Evolutionary conservation across 148 eudicot species (phyloP).

Genomic region (Diospyros lotus): DNA sequence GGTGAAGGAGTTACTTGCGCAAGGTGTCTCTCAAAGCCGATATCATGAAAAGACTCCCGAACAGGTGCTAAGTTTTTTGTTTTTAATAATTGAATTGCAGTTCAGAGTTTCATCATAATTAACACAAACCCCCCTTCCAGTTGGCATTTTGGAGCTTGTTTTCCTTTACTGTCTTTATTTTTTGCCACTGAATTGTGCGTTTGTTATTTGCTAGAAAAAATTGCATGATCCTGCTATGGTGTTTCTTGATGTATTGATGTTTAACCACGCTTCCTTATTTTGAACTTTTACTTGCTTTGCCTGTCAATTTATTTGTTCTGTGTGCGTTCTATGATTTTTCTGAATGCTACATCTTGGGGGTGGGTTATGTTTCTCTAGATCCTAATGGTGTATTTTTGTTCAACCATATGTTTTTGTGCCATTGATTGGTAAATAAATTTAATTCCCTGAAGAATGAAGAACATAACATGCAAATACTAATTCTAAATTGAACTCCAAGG

Average conservation of each 20-base stretch:
- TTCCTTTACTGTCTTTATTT: neutral
- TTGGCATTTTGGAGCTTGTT: neutral
- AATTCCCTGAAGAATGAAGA: too few species aligned
- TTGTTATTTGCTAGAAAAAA: neutral
- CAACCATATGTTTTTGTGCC: too few species aligned
- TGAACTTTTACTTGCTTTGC: neutral
- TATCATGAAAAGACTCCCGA: conserved; percentile 92
- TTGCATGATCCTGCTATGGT: neutral
- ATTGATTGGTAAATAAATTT: too few species aligned
- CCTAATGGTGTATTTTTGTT: too few species aligned
- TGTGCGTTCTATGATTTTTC: neutral
- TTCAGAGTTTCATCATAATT: neutral
- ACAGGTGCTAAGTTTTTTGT: conserved; percentile 42
- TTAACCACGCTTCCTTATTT: neutral
- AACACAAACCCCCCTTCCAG: neutral
- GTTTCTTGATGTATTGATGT: neutral
- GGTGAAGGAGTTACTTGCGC: conserved; percentile 90
- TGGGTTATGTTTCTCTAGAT: too few species aligned
- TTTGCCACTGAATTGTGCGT: neutral
- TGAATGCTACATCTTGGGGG: too few species aligned
- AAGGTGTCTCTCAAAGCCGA: conserved; percentile 85
- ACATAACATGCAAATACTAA: too few species aligned
- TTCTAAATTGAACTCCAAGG: too few species aligned
- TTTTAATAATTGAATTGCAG: neutral
- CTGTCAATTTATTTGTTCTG: neutral